Evolutionary conservation across 495 filamentous ascomycete species (phyloP).

Genomic region (Jackrogersella multiformis): DNA sequence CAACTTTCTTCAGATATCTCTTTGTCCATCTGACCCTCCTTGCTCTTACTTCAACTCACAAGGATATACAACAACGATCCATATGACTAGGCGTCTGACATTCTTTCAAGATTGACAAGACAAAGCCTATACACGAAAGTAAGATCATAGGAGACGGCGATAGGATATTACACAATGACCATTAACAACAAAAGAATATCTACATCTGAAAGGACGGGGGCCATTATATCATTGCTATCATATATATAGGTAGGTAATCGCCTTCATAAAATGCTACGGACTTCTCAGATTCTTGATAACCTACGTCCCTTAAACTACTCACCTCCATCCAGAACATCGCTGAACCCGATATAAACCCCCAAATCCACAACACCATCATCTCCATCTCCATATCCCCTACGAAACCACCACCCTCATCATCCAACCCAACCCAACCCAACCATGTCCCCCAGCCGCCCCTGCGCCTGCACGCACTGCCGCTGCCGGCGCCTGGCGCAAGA

Average conservation of each 20-base stretch:
- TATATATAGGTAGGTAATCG: too few species aligned
- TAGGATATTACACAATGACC: neutral
- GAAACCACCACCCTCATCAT: too few species aligned
- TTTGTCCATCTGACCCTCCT: neutral
- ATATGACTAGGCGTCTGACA: neutral
- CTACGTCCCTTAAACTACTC: too few species aligned
- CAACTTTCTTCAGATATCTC: neutral
- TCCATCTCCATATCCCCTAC: too few species aligned
- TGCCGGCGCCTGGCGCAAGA: constrained; percentile 22
- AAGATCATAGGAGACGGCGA: neutral
- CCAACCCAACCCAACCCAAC: neutral
- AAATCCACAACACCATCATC: too few species aligned
- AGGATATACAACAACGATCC: neutral
- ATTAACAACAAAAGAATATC: too few species aligned
- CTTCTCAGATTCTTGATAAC: too few species aligned
- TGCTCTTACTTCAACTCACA: neutral
- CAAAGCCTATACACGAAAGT: neutral
- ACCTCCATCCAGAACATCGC: too few species aligned
- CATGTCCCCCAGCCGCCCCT: neutral
- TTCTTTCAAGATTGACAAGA: neutral
- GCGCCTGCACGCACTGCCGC: constrained; percentile 23
- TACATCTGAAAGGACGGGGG: too few species aligned
- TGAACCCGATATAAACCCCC: too few species aligned
- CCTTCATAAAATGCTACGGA: too few species aligned
- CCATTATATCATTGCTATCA: too few species aligned